Conservation (phyloP, 1,284 basidiomycete species). For the Ustilago trichophora region DNA sequence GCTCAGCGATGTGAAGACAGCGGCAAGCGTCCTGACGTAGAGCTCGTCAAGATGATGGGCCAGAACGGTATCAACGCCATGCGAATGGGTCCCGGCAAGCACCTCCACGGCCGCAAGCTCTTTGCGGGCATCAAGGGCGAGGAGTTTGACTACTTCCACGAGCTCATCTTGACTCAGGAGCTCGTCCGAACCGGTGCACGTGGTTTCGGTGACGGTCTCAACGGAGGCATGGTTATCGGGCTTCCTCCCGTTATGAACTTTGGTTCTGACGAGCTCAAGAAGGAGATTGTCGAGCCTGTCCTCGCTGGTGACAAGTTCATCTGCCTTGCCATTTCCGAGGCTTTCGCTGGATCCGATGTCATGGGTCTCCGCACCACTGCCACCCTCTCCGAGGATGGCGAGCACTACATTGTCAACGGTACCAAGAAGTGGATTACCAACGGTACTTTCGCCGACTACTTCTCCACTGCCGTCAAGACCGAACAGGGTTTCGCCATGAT, state of each 20-base stretch:
- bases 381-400: conserved; percentile 80
- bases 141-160: conserved; percentile 86
- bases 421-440: conserved; percentile 86
- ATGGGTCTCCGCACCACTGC: conserved; percentile 76
- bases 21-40: conserved; percentile 72
- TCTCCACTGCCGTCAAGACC: conserved; percentile 68
- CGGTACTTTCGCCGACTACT: conserved; percentile 72
- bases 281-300: conserved; percentile 81
- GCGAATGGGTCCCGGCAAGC: conserved; percentile 76
- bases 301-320: conserved; percentile 83
- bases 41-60: conserved; percentile 68
- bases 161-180: conserved; percentile 84
- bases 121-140: conserved; percentile 88
- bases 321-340: conserved; percentile 85
- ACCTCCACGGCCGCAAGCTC: conserved; percentile 81
- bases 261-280: conserved; percentile 78
- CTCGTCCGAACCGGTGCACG: conserved; percentile 79
- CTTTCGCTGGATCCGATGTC: conserved; percentile 91
- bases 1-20: conserved; percentile 84
- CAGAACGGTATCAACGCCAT: conserved; percentile 59
- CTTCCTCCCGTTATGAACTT: conserved; percentile 77
- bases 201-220: conserved; percentile 66
- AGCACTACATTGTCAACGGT: conserved; percentile 69
- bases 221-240: conserved; percentile 68
- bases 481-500: conserved; percentile 86